These are phyloP conservation scores for Fraxinus quadrangulata DNA, from an alignment of 257 asterid genomes.

Conservation along the genomic window DNA sequence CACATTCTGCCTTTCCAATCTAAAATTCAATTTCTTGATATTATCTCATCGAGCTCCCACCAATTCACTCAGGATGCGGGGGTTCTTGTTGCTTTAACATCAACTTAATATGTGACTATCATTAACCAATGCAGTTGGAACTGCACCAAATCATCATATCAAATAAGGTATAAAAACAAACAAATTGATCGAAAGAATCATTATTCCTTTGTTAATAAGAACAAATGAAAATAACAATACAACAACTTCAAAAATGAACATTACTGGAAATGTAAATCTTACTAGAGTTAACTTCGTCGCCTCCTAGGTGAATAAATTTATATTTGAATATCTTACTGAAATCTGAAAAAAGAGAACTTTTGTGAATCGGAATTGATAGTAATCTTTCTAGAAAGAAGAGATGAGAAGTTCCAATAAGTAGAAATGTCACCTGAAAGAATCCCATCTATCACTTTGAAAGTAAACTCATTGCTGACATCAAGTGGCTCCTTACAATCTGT, in stretches of 20 bases:
- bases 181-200: background rate
- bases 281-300: constrained; percentile 91
- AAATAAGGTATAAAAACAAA: no score
- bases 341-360: constrained; percentile 47
- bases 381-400: constrained; percentile 7
- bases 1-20: background rate
- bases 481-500: constrained; percentile 72
- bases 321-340: constrained; percentile 91
- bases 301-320: constrained; percentile 88
- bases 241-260: background rate
- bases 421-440: constrained; percentile 73
- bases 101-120: background rate
- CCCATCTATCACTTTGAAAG: constrained; percentile 82
- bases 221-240: background rate
- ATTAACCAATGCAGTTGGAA: background rate
- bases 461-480: constrained; percentile 83
- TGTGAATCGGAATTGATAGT: constrained; percentile 5
- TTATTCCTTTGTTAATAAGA: background rate
- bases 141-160: background rate
- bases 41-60: background rate
- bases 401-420: background rate
- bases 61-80: background rate
- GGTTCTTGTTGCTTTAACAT: background rate
- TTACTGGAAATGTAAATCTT: constrained; percentile 31
- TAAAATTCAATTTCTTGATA: background rate